These are phyloP conservation scores for Parasitella parasitica DNA, from an alignment of 371 early-diverging fungal species.

Conservation along the genomic window DNA sequence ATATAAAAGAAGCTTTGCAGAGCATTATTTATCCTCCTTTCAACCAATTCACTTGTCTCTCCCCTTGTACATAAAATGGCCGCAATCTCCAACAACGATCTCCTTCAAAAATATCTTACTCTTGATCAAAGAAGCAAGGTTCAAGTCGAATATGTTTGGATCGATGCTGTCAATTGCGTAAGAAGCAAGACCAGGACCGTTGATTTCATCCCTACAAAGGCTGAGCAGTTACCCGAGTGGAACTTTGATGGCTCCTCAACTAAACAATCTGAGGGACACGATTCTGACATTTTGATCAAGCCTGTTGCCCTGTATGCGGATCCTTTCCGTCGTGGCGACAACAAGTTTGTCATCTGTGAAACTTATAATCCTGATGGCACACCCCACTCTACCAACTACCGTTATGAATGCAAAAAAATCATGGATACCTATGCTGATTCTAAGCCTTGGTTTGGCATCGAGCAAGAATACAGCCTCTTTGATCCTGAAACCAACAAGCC, in stretches of 20 bases:
- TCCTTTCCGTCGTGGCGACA: conserved; percentile 64
- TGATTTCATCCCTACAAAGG: conserved; percentile 34
- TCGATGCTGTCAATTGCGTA: conserved; percentile 50
- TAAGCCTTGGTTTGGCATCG: conserved; percentile 66
- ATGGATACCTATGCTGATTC: conserved; percentile 46
- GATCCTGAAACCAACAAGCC: conserved; percentile 53
- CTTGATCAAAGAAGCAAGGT: conserved; percentile 56
- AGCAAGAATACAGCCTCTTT: conserved; percentile 62
- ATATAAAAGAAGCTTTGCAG: neutral
- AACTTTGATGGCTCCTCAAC: conserved; percentile 67
- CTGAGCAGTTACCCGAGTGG: conserved; percentile 58
- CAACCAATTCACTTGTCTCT: neutral
- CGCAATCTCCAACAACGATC: conserved; percentile 40
- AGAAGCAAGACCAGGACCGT: conserved; percentile 56
- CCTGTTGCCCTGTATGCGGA: conserved; percentile 59
- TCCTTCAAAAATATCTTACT: conserved; percentile 54
- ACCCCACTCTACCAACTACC: conserved; percentile 59
- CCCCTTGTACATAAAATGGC: conserved; percentile 26
- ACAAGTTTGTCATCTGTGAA: conserved; percentile 61
- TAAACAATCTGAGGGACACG: conserved; percentile 60
- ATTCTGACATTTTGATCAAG: conserved; percentile 60
- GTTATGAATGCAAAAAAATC: conserved; percentile 42
- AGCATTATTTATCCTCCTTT: neutral
- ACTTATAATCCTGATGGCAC: conserved; percentile 58
- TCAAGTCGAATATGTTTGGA: conserved; percentile 65